Conservation (phyloP, 495 filamentous ascomycete species). For the Penicillium daleae region DNA sequence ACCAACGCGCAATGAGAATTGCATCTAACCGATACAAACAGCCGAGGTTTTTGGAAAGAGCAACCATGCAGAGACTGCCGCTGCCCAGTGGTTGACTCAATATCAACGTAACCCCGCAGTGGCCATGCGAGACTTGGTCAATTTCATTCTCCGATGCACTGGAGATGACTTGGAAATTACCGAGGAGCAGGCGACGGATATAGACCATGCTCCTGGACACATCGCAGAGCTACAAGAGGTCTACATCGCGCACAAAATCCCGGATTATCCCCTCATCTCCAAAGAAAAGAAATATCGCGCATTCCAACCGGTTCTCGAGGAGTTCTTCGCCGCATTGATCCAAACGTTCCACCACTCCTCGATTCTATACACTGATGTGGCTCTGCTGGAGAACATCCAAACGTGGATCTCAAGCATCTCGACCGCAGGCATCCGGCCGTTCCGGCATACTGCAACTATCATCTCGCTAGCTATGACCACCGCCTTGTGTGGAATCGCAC, state of each 20-base stretch:
- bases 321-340: conserved; percentile 77
- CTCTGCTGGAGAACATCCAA: conserved; percentile 81
- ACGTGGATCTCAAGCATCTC: conserved; percentile 87
- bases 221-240: conserved; percentile 79
- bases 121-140: conserved; percentile 82
- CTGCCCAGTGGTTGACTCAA: conserved; percentile 73
- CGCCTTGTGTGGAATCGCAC: conserved; percentile 65
- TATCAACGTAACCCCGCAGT: conserved; percentile 69
- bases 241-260: conserved; percentile 75
- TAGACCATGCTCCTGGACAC: conserved; percentile 72
- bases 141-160: conserved; percentile 81
- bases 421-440: conserved; percentile 78
- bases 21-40: conserved; percentile 36
- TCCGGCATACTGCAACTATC: conserved; percentile 89
- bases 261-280: conserved; percentile 92
- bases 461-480: conserved; percentile 75
- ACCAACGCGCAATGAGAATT: neutral
- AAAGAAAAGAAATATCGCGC: conserved; percentile 69
- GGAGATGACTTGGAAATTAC: conserved; percentile 77
- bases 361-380: conserved; percentile 71
- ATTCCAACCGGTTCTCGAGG: conserved; percentile 75
- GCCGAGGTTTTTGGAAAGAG: conserved; percentile 81
- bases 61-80: conserved; percentile 71
- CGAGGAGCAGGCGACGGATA: conserved; percentile 79
- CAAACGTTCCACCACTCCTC: conserved; percentile 73